Evolutionary conservation across 176 grass and related monocot genomes (phyloP).

Genomic region (Carex scoparia): DNA sequence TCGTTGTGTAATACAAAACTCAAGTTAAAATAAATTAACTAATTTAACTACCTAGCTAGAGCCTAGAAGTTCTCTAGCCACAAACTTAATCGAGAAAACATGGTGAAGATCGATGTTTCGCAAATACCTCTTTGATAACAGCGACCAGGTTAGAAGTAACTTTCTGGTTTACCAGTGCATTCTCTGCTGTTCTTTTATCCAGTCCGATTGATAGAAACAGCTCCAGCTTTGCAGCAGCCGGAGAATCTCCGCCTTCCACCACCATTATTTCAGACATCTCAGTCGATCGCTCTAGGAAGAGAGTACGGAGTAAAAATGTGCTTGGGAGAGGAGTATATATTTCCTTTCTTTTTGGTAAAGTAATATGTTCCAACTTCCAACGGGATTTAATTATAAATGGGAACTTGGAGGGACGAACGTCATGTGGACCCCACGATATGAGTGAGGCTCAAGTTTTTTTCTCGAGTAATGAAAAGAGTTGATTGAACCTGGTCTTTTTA

Average conservation of each 20-base stretch:
- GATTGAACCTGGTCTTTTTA: neutral
- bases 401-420: neutral
- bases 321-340: neutral
- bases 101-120: neutral
- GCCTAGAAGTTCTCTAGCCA: no score
- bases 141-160: slow-evolving; percentile 68
- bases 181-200: slow-evolving; percentile 76
- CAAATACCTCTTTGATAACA: slow-evolving; percentile 59
- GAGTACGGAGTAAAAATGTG: neutral
- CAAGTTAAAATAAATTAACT: no score
- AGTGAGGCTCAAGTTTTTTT: neutral
- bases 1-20: neutral
- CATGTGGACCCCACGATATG: neutral
- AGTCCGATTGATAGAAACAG: slow-evolving; percentile 71
- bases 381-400: neutral
- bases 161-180: slow-evolving; percentile 76
- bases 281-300: neutral
- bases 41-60: no score
- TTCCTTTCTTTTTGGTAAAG: no score
- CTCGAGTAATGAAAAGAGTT: neutral
- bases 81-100: neutral
- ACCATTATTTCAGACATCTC: neutral
- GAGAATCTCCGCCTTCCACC: slow-evolving; percentile 23
- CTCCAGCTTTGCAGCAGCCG: slow-evolving; percentile 29
- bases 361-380: no score